phyloP scores from a whole-genome alignment of 2,329 filamentous ascomycete species.

The Fusarium sp. region DNA sequence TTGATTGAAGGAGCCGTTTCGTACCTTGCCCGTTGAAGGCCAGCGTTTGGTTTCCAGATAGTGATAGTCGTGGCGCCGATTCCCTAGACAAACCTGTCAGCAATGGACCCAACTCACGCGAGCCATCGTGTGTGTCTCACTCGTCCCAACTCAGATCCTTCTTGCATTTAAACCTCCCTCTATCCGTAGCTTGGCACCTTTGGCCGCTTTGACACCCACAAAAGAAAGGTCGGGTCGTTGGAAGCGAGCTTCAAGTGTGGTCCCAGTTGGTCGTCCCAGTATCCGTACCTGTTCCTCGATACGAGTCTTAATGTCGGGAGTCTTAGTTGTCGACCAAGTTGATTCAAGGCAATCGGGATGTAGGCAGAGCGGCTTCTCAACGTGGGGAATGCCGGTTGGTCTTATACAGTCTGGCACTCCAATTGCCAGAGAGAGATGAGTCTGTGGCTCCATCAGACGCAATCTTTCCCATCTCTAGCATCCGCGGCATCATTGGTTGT shows the following conservation, averaged over 20 bases:
- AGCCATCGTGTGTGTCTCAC: slow-evolving; percentile 37
- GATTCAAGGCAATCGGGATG: not conserved
- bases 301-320: not conserved
- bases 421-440: slow-evolving; percentile 9
- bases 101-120: slow-evolving; percentile 16
- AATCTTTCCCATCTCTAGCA: slow-evolving; percentile 24
- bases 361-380: not conserved
- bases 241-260: slow-evolving; percentile 1
- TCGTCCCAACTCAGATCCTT: slow-evolving; percentile 23
- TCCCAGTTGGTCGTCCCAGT: not conserved
- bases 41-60: not conserved
- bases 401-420: slow-evolving; percentile 35
- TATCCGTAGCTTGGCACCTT: slow-evolving; percentile 16
- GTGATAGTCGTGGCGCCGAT: slow-evolving; percentile 17
- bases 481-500: slow-evolving; percentile 26
- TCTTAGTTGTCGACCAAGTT: not conserved
- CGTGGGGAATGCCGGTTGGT: slow-evolving; percentile 35
- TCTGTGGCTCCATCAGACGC: slow-evolving; percentile 27
- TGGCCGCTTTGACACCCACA: slow-evolving; percentile 22
- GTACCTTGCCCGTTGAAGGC: not conserved
- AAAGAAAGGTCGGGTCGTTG: slow-evolving; percentile 18
- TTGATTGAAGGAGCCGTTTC: slow-evolving; percentile 13
- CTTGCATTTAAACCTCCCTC: slow-evolving; percentile 19
- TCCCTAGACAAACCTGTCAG: slow-evolving; percentile 29
- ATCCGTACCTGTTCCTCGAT: not conserved